Evolutionary conservation across 2,329 filamentous ascomycete species (phyloP).

Genomic region (Fusarium drepaniforme): DNA sequence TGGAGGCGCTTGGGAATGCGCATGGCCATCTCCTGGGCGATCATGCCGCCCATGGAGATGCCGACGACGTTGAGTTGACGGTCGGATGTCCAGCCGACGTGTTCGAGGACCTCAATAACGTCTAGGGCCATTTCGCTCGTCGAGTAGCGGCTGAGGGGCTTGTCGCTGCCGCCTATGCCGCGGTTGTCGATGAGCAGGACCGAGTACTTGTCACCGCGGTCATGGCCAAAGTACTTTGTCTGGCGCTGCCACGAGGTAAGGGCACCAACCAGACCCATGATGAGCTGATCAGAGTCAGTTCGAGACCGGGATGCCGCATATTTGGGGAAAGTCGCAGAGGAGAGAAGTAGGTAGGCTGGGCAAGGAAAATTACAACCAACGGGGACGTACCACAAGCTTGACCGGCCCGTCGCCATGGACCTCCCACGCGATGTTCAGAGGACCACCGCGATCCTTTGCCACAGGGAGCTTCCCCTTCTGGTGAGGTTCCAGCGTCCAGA

Average conservation of each 20-base stretch:
- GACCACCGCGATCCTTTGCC: conserved; percentile 78
- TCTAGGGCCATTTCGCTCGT: conserved; percentile 89
- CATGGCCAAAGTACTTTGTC: conserved; percentile 84
- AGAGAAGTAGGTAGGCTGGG: conserved; percentile 11
- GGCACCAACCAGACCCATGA: conserved; percentile 83
- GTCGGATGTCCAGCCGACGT: conserved; percentile 73
- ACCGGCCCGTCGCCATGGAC: conserved; percentile 80
- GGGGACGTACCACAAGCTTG: conserved; percentile 76
- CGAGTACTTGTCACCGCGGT: conserved; percentile 74
- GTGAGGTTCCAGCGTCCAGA: conserved; percentile 78
- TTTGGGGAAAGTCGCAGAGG: neutral
- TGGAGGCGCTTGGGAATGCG: conserved; percentile 65
- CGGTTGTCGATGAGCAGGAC: conserved; percentile 86
- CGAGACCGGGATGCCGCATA: neutral
- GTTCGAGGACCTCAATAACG: conserved; percentile 75
- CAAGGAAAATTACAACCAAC: conserved; percentile 15
- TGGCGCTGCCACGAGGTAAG: conserved; percentile 84
- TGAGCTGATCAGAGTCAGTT: conserved; percentile 64
- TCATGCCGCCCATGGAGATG: conserved; percentile 92
- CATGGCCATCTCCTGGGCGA: conserved; percentile 82
- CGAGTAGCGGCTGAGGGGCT: conserved; percentile 81
- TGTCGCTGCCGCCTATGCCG: conserved; percentile 84
- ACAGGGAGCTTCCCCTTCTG: conserved; percentile 71
- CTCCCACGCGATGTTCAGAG: conserved; percentile 82
- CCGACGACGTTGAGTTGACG: conserved; percentile 76